phyloP scores from a whole-genome alignment of 495 filamentous ascomycete species.

The Xylaria curta region DNA sequence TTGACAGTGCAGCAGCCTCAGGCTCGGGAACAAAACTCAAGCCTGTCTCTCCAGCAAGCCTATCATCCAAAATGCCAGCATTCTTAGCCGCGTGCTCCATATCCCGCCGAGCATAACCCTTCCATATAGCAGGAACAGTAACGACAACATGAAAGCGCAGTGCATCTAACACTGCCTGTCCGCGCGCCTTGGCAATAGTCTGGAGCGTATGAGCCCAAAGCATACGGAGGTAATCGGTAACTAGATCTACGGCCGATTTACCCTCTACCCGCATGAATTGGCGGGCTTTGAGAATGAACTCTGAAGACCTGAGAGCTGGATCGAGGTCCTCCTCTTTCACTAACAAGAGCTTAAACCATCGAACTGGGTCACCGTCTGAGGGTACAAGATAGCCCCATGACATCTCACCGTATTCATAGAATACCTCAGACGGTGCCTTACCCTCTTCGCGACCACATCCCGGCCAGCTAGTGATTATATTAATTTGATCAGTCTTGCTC shows the following conservation, averaged over 20 bases:
- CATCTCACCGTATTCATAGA: background rate
- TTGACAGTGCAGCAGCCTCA: background rate
- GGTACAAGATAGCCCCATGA: background rate
- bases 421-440: background rate
- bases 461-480: no score
- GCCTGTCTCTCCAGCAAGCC: background rate
- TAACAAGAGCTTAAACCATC: background rate
- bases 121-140: background rate
- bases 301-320: background rate
- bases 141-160: background rate
- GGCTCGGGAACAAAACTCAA: background rate
- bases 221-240: background rate
- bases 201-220: background rate
- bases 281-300: background rate
- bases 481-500: no score
- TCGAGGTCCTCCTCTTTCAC: background rate
- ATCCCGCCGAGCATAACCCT: background rate
- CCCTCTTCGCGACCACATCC: no score
- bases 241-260: background rate
- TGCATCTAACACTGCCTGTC: background rate
- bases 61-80: background rate
- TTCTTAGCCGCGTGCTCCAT: background rate
- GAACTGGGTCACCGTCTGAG: background rate
- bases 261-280: background rate
- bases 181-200: background rate